These are phyloP conservation scores for Fusarium foetens DNA, from an alignment of 2,329 filamentous ascomycete genomes.

Conservation along the genomic window DNA sequence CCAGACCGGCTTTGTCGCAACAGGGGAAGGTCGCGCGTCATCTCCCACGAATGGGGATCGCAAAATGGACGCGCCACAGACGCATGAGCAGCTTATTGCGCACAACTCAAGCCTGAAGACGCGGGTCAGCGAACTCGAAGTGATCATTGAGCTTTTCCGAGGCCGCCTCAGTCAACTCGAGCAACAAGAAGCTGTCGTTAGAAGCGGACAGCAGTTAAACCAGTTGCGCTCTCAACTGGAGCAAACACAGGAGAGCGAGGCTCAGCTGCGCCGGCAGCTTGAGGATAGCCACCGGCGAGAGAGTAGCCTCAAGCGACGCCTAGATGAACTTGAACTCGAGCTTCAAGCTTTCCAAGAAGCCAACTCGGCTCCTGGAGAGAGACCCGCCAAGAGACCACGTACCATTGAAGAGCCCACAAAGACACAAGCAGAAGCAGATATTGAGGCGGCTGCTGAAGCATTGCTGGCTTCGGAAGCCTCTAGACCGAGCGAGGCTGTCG, in stretches of 20 bases:
- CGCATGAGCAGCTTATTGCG: slow-evolving; percentile 81
- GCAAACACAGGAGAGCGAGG: slow-evolving; percentile 53
- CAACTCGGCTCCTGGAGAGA: slow-evolving; percentile 33
- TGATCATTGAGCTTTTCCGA: slow-evolving; percentile 88
- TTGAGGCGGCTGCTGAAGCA: slow-evolving; percentile 33
- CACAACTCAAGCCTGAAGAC: slow-evolving; percentile 92
- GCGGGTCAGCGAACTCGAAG: slow-evolving; percentile 91
- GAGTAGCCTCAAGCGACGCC: slow-evolving; percentile 80
- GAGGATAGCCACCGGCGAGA: slow-evolving; percentile 83
- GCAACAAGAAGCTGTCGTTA: slow-evolving; percentile 75
- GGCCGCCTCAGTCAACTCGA: slow-evolving; percentile 83
- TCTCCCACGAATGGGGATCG: slow-evolving; percentile 68
- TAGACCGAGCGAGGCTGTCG: neutral
- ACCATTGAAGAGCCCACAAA: slow-evolving; percentile 30
- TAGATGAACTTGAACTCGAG: slow-evolving; percentile 80
- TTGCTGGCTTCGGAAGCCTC: slow-evolving; percentile 24
- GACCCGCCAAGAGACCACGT: slow-evolving; percentile 46
- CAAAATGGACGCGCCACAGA: slow-evolving; percentile 76
- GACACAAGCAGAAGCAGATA: slow-evolving; percentile 26
- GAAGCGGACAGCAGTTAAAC: slow-evolving; percentile 68
- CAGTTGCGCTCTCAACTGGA: slow-evolving; percentile 68
- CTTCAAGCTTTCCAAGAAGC: slow-evolving; percentile 50
- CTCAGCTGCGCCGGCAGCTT: slow-evolving; percentile 68
- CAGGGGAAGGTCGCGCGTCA: slow-evolving; percentile 62
- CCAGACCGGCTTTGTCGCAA: slow-evolving; percentile 62